Conservation (phyloP, 2,329 filamentous ascomycete genomes). For the Exophiala xenobiotica region DNA sequence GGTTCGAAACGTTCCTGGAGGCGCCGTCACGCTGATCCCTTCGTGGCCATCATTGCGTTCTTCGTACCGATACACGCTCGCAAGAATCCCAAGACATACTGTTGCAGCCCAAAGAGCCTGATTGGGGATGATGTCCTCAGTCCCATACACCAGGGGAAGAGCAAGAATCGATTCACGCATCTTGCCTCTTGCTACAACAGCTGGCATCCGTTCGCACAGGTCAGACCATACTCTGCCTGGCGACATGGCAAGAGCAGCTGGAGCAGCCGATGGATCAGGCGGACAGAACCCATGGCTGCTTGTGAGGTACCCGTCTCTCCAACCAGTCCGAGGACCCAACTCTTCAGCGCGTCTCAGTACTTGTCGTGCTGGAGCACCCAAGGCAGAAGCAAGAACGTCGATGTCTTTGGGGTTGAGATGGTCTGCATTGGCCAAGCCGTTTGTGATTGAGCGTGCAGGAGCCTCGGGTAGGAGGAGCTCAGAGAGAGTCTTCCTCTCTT, state of each 20-base stretch:
- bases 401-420: slow-evolving; percentile 18
- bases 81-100: slow-evolving; percentile 19
- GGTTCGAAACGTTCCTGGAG: slow-evolving; percentile 14
- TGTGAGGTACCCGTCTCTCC: slow-evolving; percentile 19
- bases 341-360: slow-evolving; percentile 17
- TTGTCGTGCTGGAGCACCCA: slow-evolving; percentile 21
- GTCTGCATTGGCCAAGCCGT: slow-evolving; percentile 17
- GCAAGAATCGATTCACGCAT: slow-evolving; percentile 17
- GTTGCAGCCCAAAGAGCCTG: slow-evolving; percentile 21
- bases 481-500: slow-evolving; percentile 18
- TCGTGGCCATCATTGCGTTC: slow-evolving; percentile 20
- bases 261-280: slow-evolving; percentile 15
- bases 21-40: slow-evolving; percentile 18
- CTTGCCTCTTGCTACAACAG: slow-evolving; percentile 15
- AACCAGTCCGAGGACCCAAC: slow-evolving; percentile 17
- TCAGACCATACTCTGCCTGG: slow-evolving; percentile 21
- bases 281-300: slow-evolving; percentile 22
- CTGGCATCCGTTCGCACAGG: slow-evolving; percentile 19
- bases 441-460: slow-evolving; percentile 11
- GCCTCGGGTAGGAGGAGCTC: slow-evolving; percentile 15
- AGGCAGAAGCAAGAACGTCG: slow-evolving; percentile 16
- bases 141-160: slow-evolving; percentile 15
- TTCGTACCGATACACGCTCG: slow-evolving; percentile 19
- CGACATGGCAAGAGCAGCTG: slow-evolving; percentile 14
- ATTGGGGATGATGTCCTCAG: slow-evolving; percentile 17